Evolutionary conservation across 208 protist genomes (phyloP), one percentile per base, ranked within the genome.

Genomic region (Sergeia podlipaevii): DNA sequence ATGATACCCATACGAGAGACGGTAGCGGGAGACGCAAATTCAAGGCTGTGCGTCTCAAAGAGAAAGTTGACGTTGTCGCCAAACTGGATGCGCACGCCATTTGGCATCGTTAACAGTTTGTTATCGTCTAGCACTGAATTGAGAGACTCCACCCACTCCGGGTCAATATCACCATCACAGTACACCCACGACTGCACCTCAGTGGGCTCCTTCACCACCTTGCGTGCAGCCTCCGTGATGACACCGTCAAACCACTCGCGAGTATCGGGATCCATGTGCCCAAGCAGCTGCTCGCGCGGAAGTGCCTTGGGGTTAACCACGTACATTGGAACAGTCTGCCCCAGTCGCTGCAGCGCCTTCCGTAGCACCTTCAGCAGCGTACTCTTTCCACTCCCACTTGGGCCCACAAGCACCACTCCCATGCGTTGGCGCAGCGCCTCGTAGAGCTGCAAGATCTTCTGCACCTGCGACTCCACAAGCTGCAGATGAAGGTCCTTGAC

Each of bases 51-150:
- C 18, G 97, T 98, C 76, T 99, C 98, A 71, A 99, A 99, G 44
- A 99, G 76, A 58, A 99, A 99, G 80, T 99, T 99, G 24, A 99
- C 97, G 66, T 99, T 99, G 49, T 89, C 79, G 23, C 97, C 96
- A 72, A 99, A 99, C 63, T 98, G 95, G 43, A 99, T 97, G 24
- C 97, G 88, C 43, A 99, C 98, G 47, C 98, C 98, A 65, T 91
- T 97, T 24, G 97, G 97, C 85, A 99, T 97, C 6, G 97, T 99
- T 10, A 99, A 65, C 33, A 99, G 80, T 37, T 91, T 79, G 74
- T 99, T 99, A 67, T 99, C 97, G 72, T 99, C 98, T 15, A 99
- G 79, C 24, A 99, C 97, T 29, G 97, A 99, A 80, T 99, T 99
- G n/a, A 99, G 80, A 18, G 97, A 98, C 74, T 99, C 98, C 18